Base-by-base conservation (phyloP, 768 basidiomycete species). In the Arthromyces matolae region DNA sequence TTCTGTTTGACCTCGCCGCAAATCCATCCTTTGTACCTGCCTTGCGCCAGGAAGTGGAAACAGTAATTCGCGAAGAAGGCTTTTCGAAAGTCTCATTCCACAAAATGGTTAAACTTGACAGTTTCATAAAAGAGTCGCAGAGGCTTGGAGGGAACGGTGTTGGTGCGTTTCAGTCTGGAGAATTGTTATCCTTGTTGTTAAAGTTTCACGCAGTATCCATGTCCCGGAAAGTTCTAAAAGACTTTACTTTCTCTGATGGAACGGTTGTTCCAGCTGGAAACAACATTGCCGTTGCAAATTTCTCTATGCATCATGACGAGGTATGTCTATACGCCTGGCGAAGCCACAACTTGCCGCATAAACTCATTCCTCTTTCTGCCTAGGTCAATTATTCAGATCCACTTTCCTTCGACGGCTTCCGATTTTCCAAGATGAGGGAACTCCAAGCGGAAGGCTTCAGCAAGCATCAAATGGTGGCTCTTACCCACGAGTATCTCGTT, bases 101-200 rank as follows among this genome's bases (percentile, higher is more conserved):
- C 5, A 69, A 70, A 39, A 67, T 77, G 65, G 59, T 65, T 47
- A 70, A 71, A 50, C 41, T 76, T 13, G 75, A 76, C 46, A 77
- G 75, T 47, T 75, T 76, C 52, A 47, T 76, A 16, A 67, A 69
- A 27, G 76, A 76, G 45, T 69, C 67, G 1, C 60, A 61, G 29
- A 61, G 71, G 5, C 47, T 60, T 19, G 60, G 58, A 12, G 63
- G 63, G 0, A 49, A 60, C 24, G 57, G 52, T 19, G 45, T 55
- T n/a, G 20, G 71, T 71, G 52, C 16, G 68, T 53, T 24, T 16
- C 14, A 19, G n/a, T 16, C 19, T 22, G 2, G 4, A 9, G 19
- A 5, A 19, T 35, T 5, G 23, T 23, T 16, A 18, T 5, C 13
- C 16, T 35, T 8, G 13, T 5, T 5, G 12, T 31, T 9, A 8